These are phyloP conservation scores for Xylariaceae sp. DNA, from an alignment of 2,329 filamentous ascomycete genomes.

Conservation along the genomic window DNA sequence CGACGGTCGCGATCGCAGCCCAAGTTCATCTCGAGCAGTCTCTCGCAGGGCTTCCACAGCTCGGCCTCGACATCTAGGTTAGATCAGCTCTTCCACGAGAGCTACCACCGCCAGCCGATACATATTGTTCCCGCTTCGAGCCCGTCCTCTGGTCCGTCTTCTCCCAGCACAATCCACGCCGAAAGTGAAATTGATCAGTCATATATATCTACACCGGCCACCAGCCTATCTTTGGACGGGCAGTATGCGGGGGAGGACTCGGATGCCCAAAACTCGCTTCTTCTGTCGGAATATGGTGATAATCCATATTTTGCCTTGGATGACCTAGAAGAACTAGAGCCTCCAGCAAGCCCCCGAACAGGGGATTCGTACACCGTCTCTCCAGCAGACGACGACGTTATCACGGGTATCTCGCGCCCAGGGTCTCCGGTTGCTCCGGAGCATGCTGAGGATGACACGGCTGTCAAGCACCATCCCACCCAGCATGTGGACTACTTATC, in stretches of 20 bases:
- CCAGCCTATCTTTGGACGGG: conserved; percentile 58
- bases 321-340: conserved; percentile 44
- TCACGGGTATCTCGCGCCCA: conserved; percentile 50
- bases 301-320: conserved; percentile 43
- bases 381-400: conserved; percentile 51
- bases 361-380: conserved; percentile 51
- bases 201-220: conserved; percentile 59
- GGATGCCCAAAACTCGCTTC: conserved; percentile 47
- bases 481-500: conserved; percentile 94
- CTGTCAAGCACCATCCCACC: conserved; percentile 69
- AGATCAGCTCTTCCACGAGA: conserved; percentile 44
- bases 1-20: conserved; percentile 59
- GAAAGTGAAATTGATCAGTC: conserved; percentile 53
- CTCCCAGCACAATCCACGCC: conserved; percentile 48
- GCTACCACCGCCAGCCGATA: conserved; percentile 37
- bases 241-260: conserved; percentile 47
- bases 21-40: conserved; percentile 47
- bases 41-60: conserved; percentile 39
- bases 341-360: conserved; percentile 47
- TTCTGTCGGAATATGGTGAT: conserved; percentile 44
- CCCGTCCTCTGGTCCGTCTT: conserved; percentile 53
- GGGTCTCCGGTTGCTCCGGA: conserved; percentile 54
- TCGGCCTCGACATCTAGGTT: conserved; percentile 46
- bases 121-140: conserved; percentile 42
- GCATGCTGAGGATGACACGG: conserved; percentile 74